phyloP scores from a whole-genome alignment of 164 flowering plant species.

The Aristolochia californica region DNA sequence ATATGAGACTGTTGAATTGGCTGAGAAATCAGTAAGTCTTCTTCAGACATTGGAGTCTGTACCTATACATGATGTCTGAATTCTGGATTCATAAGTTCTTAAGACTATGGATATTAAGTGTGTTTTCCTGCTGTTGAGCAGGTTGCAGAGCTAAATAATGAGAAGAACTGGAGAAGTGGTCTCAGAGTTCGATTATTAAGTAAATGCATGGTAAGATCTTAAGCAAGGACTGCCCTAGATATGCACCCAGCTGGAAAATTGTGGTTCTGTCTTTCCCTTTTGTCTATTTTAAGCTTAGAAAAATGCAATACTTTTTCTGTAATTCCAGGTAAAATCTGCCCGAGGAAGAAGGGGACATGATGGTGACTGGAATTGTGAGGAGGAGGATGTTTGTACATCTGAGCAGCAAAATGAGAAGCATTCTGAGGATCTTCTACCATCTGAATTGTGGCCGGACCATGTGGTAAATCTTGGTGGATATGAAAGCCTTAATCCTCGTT shows the following conservation, averaged over 20 bases:
- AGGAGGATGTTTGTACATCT: conserved; percentile 42
- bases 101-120: neutral
- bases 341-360: conserved; percentile 51
- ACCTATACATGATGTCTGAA: no score
- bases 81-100: no score
- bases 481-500: no score
- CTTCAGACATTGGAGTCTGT: no score
- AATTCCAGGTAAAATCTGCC: conserved; percentile 36
- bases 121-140: conserved; percentile 12
- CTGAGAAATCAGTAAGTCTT: conserved; percentile 87
- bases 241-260: no score
- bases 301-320: neutral
- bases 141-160: conserved; percentile 79
- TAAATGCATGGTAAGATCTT: conserved; percentile 37
- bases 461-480: conserved; percentile 26
- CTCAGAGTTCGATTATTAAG: conserved; percentile 65
- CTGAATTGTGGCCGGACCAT: conserved; percentile 36
- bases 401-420: conserved; percentile 55
- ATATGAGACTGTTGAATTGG: conserved; percentile 71
- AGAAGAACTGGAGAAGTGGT: conserved; percentile 85
- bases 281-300: neutral
- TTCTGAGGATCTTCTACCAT: conserved; percentile 30
- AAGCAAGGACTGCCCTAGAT: no score
- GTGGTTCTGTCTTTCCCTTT: no score
- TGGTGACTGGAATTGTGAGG: conserved; percentile 44